Conservation (phyloP, 345 rosid species). For the Rhodamnia argentea region DNA sequence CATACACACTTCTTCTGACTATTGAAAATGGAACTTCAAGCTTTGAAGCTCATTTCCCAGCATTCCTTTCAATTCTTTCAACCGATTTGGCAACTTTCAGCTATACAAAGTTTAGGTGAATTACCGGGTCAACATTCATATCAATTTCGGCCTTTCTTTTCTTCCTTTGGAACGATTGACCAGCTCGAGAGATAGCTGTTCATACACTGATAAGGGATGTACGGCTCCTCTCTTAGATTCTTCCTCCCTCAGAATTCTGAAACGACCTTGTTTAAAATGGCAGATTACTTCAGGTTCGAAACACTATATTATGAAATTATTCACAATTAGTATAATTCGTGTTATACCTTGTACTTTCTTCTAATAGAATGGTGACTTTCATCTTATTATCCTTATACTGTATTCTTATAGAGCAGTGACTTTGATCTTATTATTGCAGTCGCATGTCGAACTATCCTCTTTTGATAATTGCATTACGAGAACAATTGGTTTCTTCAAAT, state of each 20-base stretch:
- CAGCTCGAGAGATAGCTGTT: neutral
- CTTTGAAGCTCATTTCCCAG: neutral
- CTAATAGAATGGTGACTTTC: neutral
- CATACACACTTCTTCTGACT: neutral
- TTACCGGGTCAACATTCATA: neutral
- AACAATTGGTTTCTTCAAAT: neutral
- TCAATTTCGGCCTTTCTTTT: neutral
- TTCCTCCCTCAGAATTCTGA: neutral
- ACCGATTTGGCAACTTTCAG: neutral
- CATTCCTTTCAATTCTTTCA: neutral
- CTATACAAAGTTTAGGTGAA: neutral
- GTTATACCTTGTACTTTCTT: neutral
- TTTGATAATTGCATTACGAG: neutral
- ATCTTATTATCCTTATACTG: neutral
- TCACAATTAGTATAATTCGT: neutral
- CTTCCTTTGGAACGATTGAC: neutral
- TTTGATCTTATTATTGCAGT: neutral
- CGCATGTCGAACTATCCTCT: neutral
- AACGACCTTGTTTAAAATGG: neutral
- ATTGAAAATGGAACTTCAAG: neutral
- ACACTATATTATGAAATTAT: neutral
- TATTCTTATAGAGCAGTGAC: neutral
- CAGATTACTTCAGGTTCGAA: neutral
- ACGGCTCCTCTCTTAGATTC: neutral
- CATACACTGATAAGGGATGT: too few species aligned